These are phyloP conservation scores for Yamadazyma diddensiae DNA, from an alignment of 1,139 yeast genomes.

Conservation along the genomic window DNA sequence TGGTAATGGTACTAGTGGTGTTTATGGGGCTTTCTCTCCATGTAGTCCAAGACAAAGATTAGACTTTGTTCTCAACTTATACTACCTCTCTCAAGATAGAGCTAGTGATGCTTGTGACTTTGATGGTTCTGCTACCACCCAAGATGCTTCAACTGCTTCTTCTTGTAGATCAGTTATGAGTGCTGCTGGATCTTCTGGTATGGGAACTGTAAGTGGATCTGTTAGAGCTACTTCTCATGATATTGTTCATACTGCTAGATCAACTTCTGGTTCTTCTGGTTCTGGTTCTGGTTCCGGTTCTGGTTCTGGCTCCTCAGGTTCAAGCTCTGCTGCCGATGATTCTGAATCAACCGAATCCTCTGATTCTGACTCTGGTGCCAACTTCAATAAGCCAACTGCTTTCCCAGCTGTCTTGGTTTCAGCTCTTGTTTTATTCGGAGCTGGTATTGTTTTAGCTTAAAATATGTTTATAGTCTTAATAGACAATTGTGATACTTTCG, in stretches of 20 bases:
- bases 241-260: slow-evolving; percentile 14
- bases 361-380: slow-evolving; percentile 19
- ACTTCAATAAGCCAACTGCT: slow-evolving; percentile 7
- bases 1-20: slow-evolving; percentile 36
- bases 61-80: slow-evolving; percentile 38
- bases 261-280: slow-evolving; percentile 13
- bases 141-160: slow-evolving; percentile 25
- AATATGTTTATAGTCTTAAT: slow-evolving; percentile 1
- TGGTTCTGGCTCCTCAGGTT: slow-evolving; percentile 15
- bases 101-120: slow-evolving; percentile 38
- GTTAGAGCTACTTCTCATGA: slow-evolving; percentile 21
- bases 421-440: slow-evolving; percentile 16
- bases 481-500: too few relatives aligned
- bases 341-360: slow-evolving; percentile 19
- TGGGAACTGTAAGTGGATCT: slow-evolving; percentile 26
- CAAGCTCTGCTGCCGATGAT: slow-evolving; percentile 16
- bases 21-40: slow-evolving; percentile 40
- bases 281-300: slow-evolving; percentile 17
- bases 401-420: slow-evolving; percentile 15
- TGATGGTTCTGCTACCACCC: slow-evolving; percentile 38
- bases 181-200: slow-evolving; percentile 22
- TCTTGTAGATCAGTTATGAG: slow-evolving; percentile 32
- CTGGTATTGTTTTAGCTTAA: slow-evolving; percentile 16
- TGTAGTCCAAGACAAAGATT: slow-evolving; percentile 40
- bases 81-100: slow-evolving; percentile 32